phyloP scores from a whole-genome alignment of 2,329 filamentous ascomycete genomes.

The Penicillium sp. region DNA sequence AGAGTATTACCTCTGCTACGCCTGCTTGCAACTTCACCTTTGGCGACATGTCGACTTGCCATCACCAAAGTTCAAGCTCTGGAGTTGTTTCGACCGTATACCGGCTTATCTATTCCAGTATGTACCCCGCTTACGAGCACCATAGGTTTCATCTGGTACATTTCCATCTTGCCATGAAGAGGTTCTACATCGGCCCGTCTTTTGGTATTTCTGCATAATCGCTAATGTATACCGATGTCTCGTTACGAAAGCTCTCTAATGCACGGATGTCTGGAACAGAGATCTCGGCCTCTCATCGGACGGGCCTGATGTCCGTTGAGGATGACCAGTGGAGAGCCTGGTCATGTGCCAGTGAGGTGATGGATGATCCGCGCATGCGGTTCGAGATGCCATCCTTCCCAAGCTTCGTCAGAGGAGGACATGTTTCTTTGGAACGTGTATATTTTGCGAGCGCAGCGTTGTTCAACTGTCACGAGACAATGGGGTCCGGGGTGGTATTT shows the following conservation, averaged over 20 bases:
- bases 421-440: constrained; percentile 2
- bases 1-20: constrained; percentile 12
- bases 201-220: constrained; percentile 10
- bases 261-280: background rate
- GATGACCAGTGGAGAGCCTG: constrained; percentile 5
- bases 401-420: background rate
- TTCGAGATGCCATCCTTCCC: constrained; percentile 4
- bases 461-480: constrained; percentile 5
- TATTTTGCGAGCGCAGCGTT: constrained; percentile 3
- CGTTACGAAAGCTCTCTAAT: background rate
- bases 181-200: constrained; percentile 4
- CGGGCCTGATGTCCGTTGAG: constrained; percentile 4
- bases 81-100: background rate
- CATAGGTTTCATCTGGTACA: constrained; percentile 6
- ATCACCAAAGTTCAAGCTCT: background rate
- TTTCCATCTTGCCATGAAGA: constrained; percentile 12
- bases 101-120: background rate
- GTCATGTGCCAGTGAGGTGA: background rate
- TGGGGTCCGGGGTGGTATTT: background rate
- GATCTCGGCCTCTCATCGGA: background rate
- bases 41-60: constrained; percentile 7
- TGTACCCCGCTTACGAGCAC: background rate
- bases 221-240: constrained; percentile 6
- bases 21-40: constrained; percentile 9
- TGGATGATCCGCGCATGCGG: constrained; percentile 4